Evolutionary conservation across 345 rosid genomes (phyloP).

Genomic region (Melastoma malabathricum): DNA sequence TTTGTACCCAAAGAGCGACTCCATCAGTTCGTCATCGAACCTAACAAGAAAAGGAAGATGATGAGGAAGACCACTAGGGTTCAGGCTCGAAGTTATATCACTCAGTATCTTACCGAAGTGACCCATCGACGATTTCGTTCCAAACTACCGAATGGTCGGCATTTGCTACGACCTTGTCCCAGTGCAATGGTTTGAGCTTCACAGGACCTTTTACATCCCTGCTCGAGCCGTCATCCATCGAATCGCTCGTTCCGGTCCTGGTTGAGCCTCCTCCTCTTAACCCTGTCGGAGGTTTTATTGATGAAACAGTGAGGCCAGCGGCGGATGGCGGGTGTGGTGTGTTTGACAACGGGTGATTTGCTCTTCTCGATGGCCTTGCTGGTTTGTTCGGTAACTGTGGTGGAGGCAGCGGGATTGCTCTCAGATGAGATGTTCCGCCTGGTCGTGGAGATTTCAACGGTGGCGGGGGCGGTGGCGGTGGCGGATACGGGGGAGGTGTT

Average conservation of each 20-base stretch:
- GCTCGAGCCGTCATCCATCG: constrained; percentile 17
- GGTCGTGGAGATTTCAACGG: not conserved
- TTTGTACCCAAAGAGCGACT: constrained; percentile 32
- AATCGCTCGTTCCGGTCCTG: constrained; percentile 11
- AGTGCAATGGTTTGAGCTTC: constrained; percentile 46
- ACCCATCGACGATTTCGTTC: constrained; percentile 50
- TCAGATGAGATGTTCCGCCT: not conserved
- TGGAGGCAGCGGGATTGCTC: constrained; percentile 4
- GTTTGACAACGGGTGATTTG: not conserved
- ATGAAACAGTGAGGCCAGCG: constrained; percentile 9
- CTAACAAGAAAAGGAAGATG: constrained; percentile 9
- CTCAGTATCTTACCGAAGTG: constrained; percentile 24
- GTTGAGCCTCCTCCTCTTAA: constrained; percentile 13
- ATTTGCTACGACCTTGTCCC: constrained; percentile 50
- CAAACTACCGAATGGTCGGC: constrained; percentile 56
- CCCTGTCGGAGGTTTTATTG: constrained; percentile 19
- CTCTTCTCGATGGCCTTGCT: not conserved
- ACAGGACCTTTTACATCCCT: constrained; percentile 14
- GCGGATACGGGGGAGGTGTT: constrained; percentile 3
- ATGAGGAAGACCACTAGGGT: constrained; percentile 3
- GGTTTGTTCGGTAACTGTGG: constrained; percentile 7
- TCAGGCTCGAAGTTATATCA: not conserved
- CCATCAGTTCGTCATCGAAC: constrained; percentile 40
- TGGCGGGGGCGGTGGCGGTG: constrained; percentile 5
- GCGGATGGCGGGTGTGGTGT: constrained; percentile 10